Conservation (phyloP, 2,329 filamentous ascomycete species). For the Diaporthe aspalathi region DNA sequence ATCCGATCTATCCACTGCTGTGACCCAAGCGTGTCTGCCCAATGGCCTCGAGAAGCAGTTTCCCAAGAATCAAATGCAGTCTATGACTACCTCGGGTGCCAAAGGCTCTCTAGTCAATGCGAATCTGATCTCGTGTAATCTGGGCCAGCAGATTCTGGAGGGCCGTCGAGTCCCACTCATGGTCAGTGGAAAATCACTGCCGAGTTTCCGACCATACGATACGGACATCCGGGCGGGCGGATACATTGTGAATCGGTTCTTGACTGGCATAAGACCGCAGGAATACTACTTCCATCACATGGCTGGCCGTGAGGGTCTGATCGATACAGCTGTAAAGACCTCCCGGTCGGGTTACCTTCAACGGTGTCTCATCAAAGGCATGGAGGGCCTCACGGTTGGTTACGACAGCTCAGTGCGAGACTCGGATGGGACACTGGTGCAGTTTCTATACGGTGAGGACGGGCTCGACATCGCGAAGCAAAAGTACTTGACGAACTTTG, state of each 20-base stretch:
- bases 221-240: slow-evolving; percentile 90
- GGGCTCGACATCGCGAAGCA: slow-evolving; percentile 95
- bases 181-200: slow-evolving; percentile 96
- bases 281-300: slow-evolving; percentile 99
- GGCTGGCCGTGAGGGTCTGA: slow-evolving; percentile 97
- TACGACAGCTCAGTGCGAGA: slow-evolving; percentile 97
- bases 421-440: slow-evolving; percentile 90
- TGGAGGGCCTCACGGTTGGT: slow-evolving; percentile 92
- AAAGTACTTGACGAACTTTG: slow-evolving; percentile 89
- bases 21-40: slow-evolving; percentile 85
- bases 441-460: slow-evolving; percentile 97
- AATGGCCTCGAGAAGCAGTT: slow-evolving; percentile 88
- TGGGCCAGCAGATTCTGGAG: slow-evolving; percentile 96
- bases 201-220: slow-evolving; percentile 93
- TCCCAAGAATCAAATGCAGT: slow-evolving; percentile 98
- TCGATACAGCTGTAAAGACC: slow-evolving; percentile 98
- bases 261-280: slow-evolving; percentile 96
- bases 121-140: slow-evolving; percentile 96
- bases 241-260: slow-evolving; percentile 94
- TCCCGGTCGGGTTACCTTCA: slow-evolving; percentile 97
- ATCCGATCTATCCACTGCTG: slow-evolving; percentile 76
- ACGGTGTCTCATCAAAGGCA: slow-evolving; percentile 96
- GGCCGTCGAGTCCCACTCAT: slow-evolving; percentile 94
- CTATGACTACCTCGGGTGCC: slow-evolving; percentile 96
- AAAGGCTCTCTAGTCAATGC: slow-evolving; percentile 95